A percentile compares a stretch with the other conserved stretches of the same genome.
Evolutionary conservation across 2,329 filamentous ascomycete genomes (phyloP).

Genomic region (Didymella sp.): DNA sequence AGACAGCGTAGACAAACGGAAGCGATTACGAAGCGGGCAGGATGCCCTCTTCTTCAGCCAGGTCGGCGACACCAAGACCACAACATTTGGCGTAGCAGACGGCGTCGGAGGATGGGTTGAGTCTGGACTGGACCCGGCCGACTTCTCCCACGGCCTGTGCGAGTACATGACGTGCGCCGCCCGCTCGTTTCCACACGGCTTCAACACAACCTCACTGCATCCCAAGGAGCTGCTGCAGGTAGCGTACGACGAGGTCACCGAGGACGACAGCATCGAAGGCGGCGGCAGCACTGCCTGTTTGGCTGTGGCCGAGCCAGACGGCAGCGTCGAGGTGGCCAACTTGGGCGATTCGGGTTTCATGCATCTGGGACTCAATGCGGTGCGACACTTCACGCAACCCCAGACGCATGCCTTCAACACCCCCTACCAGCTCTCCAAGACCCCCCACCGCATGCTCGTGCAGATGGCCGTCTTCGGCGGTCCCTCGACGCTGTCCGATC

Average conservation of each 20-base stretch:
- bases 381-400: slow-evolving; percentile 80
- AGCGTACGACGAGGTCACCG: slow-evolving; percentile 82
- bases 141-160: slow-evolving; percentile 94
- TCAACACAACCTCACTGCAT: slow-evolving; percentile 55
- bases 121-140: slow-evolving; percentile 88
- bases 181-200: slow-evolving; percentile 60
- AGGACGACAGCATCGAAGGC: slow-evolving; percentile 74
- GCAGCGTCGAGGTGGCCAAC: slow-evolving; percentile 86
- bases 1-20: slow-evolving; percentile 59
- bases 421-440: slow-evolving; percentile 89
- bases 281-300: slow-evolving; percentile 93
- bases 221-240: slow-evolving; percentile 77
- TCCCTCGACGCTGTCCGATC: slow-evolving; percentile 73
- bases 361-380: slow-evolving; percentile 82
- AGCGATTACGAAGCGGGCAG: slow-evolving; percentile 81
- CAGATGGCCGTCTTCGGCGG: slow-evolving; percentile 83
- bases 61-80: slow-evolving; percentile 72
- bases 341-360: slow-evolving; percentile 95
- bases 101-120: slow-evolving; percentile 96
- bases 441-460: slow-evolving; percentile 78
- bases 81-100: slow-evolving; percentile 90
- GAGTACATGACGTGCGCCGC: slow-evolving; percentile 87
- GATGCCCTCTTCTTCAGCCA: slow-evolving; percentile 93
- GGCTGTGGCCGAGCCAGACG: slow-evolving; percentile 75
- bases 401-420: slow-evolving; percentile 99